Conservation (phyloP, 140 eudicot species). For the Senecio squalidus region DNA sequence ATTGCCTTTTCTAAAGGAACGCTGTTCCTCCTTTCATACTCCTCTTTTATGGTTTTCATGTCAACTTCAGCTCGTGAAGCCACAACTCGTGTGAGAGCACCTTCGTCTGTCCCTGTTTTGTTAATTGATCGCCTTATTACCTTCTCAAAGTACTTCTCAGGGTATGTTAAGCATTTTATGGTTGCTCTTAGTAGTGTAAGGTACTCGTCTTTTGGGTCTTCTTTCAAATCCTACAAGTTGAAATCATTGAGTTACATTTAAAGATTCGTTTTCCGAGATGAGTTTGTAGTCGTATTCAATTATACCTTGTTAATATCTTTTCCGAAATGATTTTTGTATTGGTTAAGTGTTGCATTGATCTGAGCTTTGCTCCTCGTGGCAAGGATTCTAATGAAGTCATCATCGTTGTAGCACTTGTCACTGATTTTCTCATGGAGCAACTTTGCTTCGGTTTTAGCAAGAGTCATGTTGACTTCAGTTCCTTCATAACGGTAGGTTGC, state of each 20-base stretch:
- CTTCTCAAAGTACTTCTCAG: slow-evolving; percentile 80
- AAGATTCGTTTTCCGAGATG: no score
- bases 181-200: slow-evolving; percentile 50
- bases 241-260: not conserved
- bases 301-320: slow-evolving; percentile 63
- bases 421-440: slow-evolving; percentile 60
- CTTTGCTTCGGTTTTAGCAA: slow-evolving; percentile 83
- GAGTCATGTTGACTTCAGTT: slow-evolving; percentile 65
- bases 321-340: slow-evolving; percentile 64
- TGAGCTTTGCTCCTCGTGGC: slow-evolving; percentile 89
- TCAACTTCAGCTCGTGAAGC: slow-evolving; percentile 91
- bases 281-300: not conserved
- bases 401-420: slow-evolving; percentile 54
- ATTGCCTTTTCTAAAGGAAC: slow-evolving; percentile 63
- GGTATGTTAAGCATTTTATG: slow-evolving; percentile 55
- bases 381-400: slow-evolving; percentile 70
- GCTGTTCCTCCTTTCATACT: slow-evolving; percentile 62
- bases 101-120: slow-evolving; percentile 76
- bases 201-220: slow-evolving; percentile 56
- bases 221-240: slow-evolving; percentile 51
- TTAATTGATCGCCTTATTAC: slow-evolving; percentile 53
- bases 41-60: slow-evolving; percentile 66
- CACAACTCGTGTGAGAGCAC: slow-evolving; percentile 68
- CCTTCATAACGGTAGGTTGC: slow-evolving; percentile 70
- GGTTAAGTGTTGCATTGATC: slow-evolving; percentile 81